Percentiles rank a stretch among this genome's conserved stretches.
Conservation (phyloP, 1,284 basidiomycete species). For the Rugiboletus extremiorientalis region DNA sequence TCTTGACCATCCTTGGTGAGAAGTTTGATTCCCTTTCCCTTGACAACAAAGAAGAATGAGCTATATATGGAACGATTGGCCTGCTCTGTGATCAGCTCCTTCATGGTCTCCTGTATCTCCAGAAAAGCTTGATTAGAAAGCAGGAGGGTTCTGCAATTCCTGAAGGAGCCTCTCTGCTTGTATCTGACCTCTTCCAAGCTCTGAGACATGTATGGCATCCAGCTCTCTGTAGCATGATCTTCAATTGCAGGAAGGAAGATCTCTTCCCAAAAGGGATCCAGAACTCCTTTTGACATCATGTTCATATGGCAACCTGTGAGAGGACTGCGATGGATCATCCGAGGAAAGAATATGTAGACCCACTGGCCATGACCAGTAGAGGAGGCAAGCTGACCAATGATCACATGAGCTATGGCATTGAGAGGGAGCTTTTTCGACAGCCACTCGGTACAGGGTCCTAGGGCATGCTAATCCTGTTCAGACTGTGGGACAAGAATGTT, state of each 20-base stretch:
- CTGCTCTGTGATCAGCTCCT: background rate
- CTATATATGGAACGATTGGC: slow-evolving; percentile 6
- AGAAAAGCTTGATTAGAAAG: background rate
- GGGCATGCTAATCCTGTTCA: background rate
- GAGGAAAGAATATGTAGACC: slow-evolving; percentile 17
- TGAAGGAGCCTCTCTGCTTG: background rate
- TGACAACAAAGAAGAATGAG: slow-evolving; percentile 20
- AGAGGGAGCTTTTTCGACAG: background rate
- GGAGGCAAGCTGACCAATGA: background rate
- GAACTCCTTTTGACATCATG: slow-evolving; percentile 3
- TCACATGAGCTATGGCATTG: slow-evolving; percentile 4
- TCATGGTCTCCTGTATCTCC: slow-evolving; percentile 1
- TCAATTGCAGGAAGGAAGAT: slow-evolving; percentile 11
- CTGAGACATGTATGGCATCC: slow-evolving; percentile 2
- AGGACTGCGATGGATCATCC: slow-evolving; percentile 16
- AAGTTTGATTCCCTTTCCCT: slow-evolving; percentile 21
- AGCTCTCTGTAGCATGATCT: background rate
- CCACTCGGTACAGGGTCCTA: slow-evolving; percentile 4
- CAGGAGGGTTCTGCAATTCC: background rate
- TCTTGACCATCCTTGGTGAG: slow-evolving; percentile 2
- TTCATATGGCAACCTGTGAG: background rate
- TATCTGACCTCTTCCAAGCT: slow-evolving; percentile 4
- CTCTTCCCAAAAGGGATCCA: slow-evolving; percentile 13
- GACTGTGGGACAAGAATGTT: slow-evolving; percentile 14
- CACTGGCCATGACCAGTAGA: background rate